A percentile compares a stretch with the other conserved stretches of the same genome.
Conservation (phyloP, 768 basidiomycete genomes). For the Flagelloscypha sp. region DNA sequence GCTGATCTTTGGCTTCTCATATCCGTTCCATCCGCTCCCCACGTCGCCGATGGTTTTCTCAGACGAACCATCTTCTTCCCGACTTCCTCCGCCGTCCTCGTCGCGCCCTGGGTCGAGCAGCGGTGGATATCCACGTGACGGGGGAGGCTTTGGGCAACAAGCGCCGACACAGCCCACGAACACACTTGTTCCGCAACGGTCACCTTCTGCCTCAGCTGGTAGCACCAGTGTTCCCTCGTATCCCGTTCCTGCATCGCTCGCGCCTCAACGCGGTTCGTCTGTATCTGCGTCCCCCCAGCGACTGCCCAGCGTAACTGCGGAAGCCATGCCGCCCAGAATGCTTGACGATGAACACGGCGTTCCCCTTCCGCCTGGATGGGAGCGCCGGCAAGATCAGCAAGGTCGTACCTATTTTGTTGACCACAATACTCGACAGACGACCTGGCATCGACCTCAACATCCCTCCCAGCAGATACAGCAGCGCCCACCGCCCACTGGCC, state of each 20-base stretch:
- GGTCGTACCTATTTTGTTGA: conserved; percentile 82
- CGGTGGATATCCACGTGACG: too few relatives aligned
- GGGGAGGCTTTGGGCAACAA: too few relatives aligned
- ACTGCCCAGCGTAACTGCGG: too few relatives aligned
- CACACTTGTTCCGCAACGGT: not conserved
- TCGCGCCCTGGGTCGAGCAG: too few relatives aligned
- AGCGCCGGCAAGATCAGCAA: conserved; percentile 65
- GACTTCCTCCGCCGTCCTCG: conserved; percentile 21
- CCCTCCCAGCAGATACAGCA: conserved; percentile 11
- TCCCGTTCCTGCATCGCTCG: conserved; percentile 10
- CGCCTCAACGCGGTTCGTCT: conserved; percentile 14
- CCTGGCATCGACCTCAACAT: conserved; percentile 58
- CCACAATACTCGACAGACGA: conserved; percentile 72
- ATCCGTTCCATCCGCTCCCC: conserved; percentile 30
- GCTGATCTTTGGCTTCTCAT: conserved; percentile 57
- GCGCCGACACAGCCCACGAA: conserved; percentile 5
- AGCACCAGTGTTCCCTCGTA: conserved; percentile 2
- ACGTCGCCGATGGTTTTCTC: conserved; percentile 10
- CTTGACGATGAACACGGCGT: conserved; percentile 51
- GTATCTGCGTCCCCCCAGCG: conserved; percentile 10
- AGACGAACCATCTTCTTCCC: conserved; percentile 15
- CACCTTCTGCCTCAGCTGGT: conserved; percentile 8
- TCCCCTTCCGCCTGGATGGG: conserved; percentile 74
- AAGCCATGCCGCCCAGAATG: not conserved
- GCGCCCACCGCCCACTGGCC: not conserved